phyloP scores from a whole-genome alignment of 768 basidiomycete species.

The Tricholoma sp. region DNA sequence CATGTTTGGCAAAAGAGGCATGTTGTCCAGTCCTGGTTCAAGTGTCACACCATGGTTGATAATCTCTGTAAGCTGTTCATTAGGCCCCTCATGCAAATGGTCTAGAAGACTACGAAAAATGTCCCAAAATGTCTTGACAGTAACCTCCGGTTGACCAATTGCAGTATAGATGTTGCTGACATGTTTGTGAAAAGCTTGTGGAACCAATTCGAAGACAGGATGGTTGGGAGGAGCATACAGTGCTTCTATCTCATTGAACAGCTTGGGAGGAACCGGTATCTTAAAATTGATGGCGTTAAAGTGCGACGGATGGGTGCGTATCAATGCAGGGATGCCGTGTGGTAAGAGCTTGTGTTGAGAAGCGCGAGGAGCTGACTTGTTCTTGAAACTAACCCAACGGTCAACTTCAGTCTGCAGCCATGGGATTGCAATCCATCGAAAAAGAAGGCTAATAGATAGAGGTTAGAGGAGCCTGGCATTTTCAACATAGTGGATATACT shows the following conservation, averaged over 20 bases:
- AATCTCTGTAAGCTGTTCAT: too few relatives aligned
- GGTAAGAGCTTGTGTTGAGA: conserved; percentile 30
- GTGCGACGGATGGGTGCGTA: neutral
- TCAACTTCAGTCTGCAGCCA: conserved; percentile 33
- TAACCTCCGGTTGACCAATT: conserved; percentile 9
- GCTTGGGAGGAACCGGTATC: conserved; percentile 13
- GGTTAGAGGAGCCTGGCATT: neutral
- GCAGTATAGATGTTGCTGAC: conserved; percentile 17
- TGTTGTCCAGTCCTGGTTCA: too few relatives aligned
- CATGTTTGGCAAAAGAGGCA: too few relatives aligned
- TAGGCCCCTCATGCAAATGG: too few relatives aligned
- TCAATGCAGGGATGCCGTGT: conserved; percentile 19
- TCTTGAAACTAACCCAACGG: conserved; percentile 13
- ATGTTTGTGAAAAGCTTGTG: conserved; percentile 20
- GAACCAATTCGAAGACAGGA: conserved; percentile 29
- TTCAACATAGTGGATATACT: conserved; percentile 1
- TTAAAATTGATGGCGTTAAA: conserved; percentile 5
- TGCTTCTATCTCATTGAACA: too few relatives aligned
- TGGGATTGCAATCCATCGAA: conserved; percentile 31
- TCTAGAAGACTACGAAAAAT: too few relatives aligned
- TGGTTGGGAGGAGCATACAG: conserved; percentile 28
- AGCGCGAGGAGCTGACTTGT: conserved; percentile 11
- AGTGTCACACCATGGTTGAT: too few relatives aligned
- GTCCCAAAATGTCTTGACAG: neutral
- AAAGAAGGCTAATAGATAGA: conserved; percentile 22